Evolutionary conservation across 2,329 filamentous ascomycete species (phyloP).

Genomic region (Aspergillus sp.): DNA sequence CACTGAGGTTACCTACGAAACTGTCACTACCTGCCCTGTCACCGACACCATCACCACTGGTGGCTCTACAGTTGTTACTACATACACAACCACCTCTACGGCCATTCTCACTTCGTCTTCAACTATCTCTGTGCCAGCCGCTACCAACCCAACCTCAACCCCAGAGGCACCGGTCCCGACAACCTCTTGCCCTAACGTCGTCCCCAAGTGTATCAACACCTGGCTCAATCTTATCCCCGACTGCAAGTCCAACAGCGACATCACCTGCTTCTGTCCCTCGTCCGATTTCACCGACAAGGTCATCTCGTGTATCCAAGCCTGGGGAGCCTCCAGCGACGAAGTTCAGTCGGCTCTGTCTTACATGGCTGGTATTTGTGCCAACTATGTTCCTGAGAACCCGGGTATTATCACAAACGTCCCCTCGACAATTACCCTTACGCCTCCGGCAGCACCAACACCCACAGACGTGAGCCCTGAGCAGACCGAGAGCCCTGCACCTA

Average conservation of each 20-base stretch:
- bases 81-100: slow-evolving; percentile 59
- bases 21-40: slow-evolving; percentile 33
- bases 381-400: slow-evolving; percentile 74
- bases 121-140: slow-evolving; percentile 9
- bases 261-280: slow-evolving; percentile 82
- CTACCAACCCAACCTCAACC: background rate
- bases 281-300: slow-evolving; percentile 73
- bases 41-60: slow-evolving; percentile 41
- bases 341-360: slow-evolving; percentile 72
- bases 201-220: slow-evolving; percentile 89
- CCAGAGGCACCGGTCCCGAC: slow-evolving; percentile 23
- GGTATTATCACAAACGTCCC: slow-evolving; percentile 76
- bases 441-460: slow-evolving; percentile 45
- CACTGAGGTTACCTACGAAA: slow-evolving; percentile 23
- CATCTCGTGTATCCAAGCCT: slow-evolving; percentile 76
- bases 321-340: slow-evolving; percentile 66
- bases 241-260: slow-evolving; percentile 83
- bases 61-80: slow-evolving; percentile 49
- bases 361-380: slow-evolving; percentile 88
- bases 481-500: slow-evolving; percentile 21
- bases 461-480: slow-evolving; percentile 19
- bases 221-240: slow-evolving; percentile 69
- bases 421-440: slow-evolving; percentile 54
- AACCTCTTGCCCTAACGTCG: slow-evolving; percentile 61
- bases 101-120: slow-evolving; percentile 34